Conservation (phyloP, 2,329 filamentous ascomycete species). For the Didymellaceae sp. region DNA sequence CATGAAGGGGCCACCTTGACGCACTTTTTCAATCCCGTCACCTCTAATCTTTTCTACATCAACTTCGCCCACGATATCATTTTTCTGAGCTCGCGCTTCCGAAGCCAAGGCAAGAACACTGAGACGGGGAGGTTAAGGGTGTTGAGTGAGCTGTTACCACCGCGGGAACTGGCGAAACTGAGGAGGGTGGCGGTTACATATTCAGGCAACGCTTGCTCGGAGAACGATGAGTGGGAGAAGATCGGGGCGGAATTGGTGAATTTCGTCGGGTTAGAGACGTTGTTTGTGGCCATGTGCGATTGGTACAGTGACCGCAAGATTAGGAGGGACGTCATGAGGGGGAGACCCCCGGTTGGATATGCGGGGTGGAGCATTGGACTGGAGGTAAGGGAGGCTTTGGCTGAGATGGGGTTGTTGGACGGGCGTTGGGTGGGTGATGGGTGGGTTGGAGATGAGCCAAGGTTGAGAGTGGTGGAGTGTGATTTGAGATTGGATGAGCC, state of each 20-base stretch:
- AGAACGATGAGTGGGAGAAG: neutral
- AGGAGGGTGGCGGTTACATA: neutral
- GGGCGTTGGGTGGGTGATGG: neutral
- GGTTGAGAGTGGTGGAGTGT: slow-evolving; percentile 1
- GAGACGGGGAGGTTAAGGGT: slow-evolving; percentile 19
- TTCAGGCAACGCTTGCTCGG: neutral
- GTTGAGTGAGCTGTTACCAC: neutral
- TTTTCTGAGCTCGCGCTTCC: slow-evolving; percentile 23
- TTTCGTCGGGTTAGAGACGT: slow-evolving; percentile 1
- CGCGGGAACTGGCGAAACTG: neutral
- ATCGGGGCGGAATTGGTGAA: neutral
- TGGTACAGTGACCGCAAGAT: slow-evolving; percentile 1
- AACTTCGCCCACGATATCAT: slow-evolving; percentile 15
- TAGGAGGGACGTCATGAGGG: neutral
- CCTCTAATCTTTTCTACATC: slow-evolving; percentile 8
- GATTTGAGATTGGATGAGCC: neutral
- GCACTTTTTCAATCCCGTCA: neutral
- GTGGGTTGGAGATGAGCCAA: neutral
- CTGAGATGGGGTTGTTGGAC: neutral
- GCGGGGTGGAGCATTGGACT: neutral
- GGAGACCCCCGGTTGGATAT: neutral
- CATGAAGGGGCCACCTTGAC: slow-evolving; percentile 17
- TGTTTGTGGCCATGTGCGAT: slow-evolving; percentile 23
- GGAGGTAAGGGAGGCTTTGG: neutral
- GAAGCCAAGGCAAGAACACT: neutral